Base-by-base conservation (phyloP, 768 basidiomycete genomes). In the Solioccasus polychromus region DNA sequence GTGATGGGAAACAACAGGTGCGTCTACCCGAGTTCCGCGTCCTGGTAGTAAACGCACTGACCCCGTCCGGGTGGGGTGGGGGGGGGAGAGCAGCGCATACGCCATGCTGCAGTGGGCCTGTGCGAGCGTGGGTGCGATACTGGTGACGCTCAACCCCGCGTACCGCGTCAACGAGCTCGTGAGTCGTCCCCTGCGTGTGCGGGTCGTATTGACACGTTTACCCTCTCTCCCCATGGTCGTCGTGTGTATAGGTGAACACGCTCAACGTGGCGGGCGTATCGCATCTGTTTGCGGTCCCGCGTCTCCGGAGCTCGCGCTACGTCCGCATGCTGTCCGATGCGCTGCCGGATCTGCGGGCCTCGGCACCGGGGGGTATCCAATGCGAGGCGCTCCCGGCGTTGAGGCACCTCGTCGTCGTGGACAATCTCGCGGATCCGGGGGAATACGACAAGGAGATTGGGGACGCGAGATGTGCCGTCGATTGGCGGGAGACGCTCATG, bases 1-100 rank as follows among this genome's bases (percentile, higher is more conserved):
- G 66, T 91, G 30, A 88, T 92, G 88, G 89, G 88, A 5, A 92
- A 91, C 50, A 86, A 79, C 48, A 92, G 89, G 89, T 87, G 52
- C 28, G 69, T 12, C 7, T 22, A 18, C n/a, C n/a, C n/a, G n/a
- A n/a, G n/a, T n/a, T n/a, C n/a, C n/a, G n/a, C n/a, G n/a, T n/a
- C n/a, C n/a, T n/a, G n/a, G n/a, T n/a, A n/a, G n/a, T n/a, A n/a
- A n/a, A n/a, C n/a, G n/a, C n/a, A n/a, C n/a, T n/a, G n/a, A n/a
- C n/a, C n/a, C n/a, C n/a, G n/a, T n/a, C n/a, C n/a, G n/a, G n/a
- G n/a, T n/a, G n/a, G n/a, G n/a, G n/a, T n/a, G n/a, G n/a, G n/a
- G n/a, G n/a, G n/a, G n/a, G n/a, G n/a, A n/a, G 38, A 24, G 24
- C 50, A 90, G 88, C 57, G 72, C 86, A 15, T 92, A 92, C 60